Evolutionary conservation across 176 grass and related monocot genomes (phyloP), one percentile per base, ranked within the genome.

Genomic region (maize (Zea mays)): DNA sequence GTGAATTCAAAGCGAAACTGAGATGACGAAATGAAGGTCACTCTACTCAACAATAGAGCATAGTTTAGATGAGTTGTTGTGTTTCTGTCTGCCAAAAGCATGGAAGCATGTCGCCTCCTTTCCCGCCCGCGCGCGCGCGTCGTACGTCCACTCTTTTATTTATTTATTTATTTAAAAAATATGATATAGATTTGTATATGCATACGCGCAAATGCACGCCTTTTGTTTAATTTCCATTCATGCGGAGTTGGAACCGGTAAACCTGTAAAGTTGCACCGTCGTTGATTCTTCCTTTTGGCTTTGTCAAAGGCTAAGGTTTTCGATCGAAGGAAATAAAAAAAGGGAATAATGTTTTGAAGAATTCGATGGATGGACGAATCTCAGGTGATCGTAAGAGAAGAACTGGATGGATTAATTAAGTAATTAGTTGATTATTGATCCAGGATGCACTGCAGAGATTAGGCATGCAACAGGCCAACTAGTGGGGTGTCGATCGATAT

Each of bases 21-120:
- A 17, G 65, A 70, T 60, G 76, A 70, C 48, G 76, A 68, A 68
- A 58, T 12, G 16, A 13, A 19, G 69, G 19, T 88, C 80, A 88
- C 86, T 80, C 74, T n/a, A n/a, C 27, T 0, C 1, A 27, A 27
- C 27, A 88, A 88, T 69, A 81, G 43, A 38, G 8, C 86, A 64
- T 79, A 17, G 12, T 83, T 84, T 71, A 84, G 44, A 27, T 27
- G 27, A 38, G 40, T 51, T 3, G 47, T 17, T 6, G 10, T 84
- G 81, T 84, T 84, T 62, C 70, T 75, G 84, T 37, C 80, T 64
- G 86, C 76, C 76, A 88, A 84, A 84, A 84, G 86, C 86, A 70
- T 84, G 86, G 86, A 80, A 19, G 75, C 86, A 64, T 88, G 81
- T 88, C 76, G 70, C 86, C 81, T 75, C 65, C 81, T 79, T 88